Evolutionary conservation across 306 rosid species (phyloP).

Genomic region (Ziziphus jujuba): DNA sequence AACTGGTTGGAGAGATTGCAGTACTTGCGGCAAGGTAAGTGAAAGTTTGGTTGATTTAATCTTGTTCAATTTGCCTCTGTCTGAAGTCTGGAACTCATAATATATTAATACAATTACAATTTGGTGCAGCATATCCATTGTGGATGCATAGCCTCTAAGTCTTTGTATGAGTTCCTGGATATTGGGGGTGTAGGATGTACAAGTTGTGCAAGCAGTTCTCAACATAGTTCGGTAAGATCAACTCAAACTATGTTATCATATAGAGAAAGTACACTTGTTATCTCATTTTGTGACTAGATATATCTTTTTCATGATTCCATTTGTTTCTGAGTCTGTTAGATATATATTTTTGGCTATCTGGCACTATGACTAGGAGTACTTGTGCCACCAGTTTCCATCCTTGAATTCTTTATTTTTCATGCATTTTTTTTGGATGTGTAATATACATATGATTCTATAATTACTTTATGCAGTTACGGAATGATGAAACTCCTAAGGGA

Average conservation of each 20-base stretch:
- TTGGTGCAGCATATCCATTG: slow-evolving; percentile 80
- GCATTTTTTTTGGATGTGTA: neutral
- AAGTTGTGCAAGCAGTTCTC: slow-evolving; percentile 58
- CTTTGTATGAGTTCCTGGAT: slow-evolving; percentile 78
- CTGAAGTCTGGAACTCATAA: neutral
- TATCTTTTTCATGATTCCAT: neutral
- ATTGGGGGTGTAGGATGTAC: slow-evolving; percentile 80
- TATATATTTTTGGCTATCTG: neutral
- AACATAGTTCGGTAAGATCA: slow-evolving; percentile 52
- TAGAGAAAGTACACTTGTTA: slow-evolving; percentile 1
- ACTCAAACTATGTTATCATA: slow-evolving; percentile 9
- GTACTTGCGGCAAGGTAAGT: slow-evolving; percentile 81
- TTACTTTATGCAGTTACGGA: slow-evolving; percentile 50
- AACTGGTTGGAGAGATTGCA: slow-evolving; percentile 95
- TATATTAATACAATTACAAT: slow-evolving; percentile 20
- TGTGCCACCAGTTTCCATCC: neutral
- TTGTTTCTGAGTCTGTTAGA: neutral
- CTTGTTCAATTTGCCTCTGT: slow-evolving; percentile 2
- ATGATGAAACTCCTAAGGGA: slow-evolving; percentile 45
- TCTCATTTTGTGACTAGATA: neutral
- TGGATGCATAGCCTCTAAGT: slow-evolving; percentile 74
- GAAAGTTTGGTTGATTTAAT: slow-evolving; percentile 4
- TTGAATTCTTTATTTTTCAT: neutral
- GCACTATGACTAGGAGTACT: neutral
- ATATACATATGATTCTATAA: slow-evolving; percentile 19